A percentile compares a stretch with the other conserved stretches of the same genome.
Evolutionary conservation across 805 yeast genomes (phyloP).

Genomic region (Barnettozyma sp.): DNA sequence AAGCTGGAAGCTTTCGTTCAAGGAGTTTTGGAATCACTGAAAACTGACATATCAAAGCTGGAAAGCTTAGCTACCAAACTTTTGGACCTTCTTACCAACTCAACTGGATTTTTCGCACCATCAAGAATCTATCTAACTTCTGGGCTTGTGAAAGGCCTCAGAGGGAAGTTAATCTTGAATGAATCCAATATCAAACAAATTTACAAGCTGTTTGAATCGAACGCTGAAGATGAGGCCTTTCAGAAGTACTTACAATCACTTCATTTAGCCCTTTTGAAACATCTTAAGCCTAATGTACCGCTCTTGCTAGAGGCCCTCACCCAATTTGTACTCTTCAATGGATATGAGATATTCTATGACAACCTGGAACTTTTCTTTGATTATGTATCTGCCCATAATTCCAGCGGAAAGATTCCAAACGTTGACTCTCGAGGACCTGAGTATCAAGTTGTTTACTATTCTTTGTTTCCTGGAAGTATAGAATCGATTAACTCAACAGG

Average conservation of each 20-base stretch:
- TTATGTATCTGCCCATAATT: constrained; percentile 24
- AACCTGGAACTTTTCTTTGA: constrained; percentile 36
- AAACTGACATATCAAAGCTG: constrained; percentile 26
- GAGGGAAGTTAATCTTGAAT: constrained; percentile 21
- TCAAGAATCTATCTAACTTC: constrained; percentile 53
- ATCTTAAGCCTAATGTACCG: constrained; percentile 28
- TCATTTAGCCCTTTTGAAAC: constrained; percentile 39
- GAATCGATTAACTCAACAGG: constrained; percentile 12
- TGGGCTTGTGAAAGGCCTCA: constrained; percentile 53
- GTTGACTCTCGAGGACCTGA: constrained; percentile 11
- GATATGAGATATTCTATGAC: constrained; percentile 28
- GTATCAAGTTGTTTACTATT: constrained; percentile 22
- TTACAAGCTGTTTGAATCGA: constrained; percentile 30
- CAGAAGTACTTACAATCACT: constrained; percentile 45
- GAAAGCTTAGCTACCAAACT: constrained; percentile 25
- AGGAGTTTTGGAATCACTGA: constrained; percentile 27
- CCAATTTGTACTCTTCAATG: constrained; percentile 24
- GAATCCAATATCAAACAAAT: constrained; percentile 26
- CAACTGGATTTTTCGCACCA: constrained; percentile 57
- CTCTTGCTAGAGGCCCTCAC: constrained; percentile 16
- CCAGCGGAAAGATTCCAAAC: constrained; percentile 4
- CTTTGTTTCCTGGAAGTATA: constrained; percentile 22
- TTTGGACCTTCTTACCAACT: constrained; percentile 40
- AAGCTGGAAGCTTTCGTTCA: constrained; percentile 40
- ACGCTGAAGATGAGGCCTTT: constrained; percentile 47